Evolutionary conservation across 306 rosid species (phyloP).

Genomic region (Luffa aegyptiaca): DNA sequence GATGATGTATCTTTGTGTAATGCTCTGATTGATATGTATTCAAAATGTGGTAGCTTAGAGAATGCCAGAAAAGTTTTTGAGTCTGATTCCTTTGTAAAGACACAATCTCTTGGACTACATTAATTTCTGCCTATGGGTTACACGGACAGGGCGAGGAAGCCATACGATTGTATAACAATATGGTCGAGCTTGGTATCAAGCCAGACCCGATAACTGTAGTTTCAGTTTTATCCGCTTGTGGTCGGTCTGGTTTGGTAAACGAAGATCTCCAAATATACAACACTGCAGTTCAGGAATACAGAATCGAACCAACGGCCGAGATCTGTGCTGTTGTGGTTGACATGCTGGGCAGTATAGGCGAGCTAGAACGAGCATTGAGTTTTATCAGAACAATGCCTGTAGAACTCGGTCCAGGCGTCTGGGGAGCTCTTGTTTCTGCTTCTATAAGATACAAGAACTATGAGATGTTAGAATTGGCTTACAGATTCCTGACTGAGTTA

Average conservation of each 20-base stretch:
- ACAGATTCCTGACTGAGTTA: constrained; percentile 38
- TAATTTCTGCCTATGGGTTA: constrained; percentile 67
- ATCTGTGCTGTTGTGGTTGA: constrained; percentile 72
- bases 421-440: constrained; percentile 71
- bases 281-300: constrained; percentile 23
- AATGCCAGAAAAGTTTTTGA: constrained; percentile 48
- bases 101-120: constrained; percentile 62
- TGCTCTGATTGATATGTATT: constrained; percentile 70
- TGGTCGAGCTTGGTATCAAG: constrained; percentile 45
- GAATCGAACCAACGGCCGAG: constrained; percentile 55
- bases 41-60: constrained; percentile 70
- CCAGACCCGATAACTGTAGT: constrained; percentile 67
- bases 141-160: constrained; percentile 74
- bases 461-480: constrained; percentile 50
- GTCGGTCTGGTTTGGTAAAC: constrained; percentile 55
- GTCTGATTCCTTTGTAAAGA: constrained; percentile 34
- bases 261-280: constrained; percentile 56
- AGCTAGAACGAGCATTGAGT: constrained; percentile 46
- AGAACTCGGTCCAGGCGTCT: constrained; percentile 56
- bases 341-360: constrained; percentile 56
- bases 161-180: constrained; percentile 33
- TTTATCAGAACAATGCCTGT: constrained; percentile 50
- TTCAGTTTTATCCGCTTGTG: constrained; percentile 66
- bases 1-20: constrained; percentile 38
- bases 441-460: constrained; percentile 47